Base-by-base conservation (phyloP, 306 rosid genomes). In the Cucumis cinereus region DNA sequence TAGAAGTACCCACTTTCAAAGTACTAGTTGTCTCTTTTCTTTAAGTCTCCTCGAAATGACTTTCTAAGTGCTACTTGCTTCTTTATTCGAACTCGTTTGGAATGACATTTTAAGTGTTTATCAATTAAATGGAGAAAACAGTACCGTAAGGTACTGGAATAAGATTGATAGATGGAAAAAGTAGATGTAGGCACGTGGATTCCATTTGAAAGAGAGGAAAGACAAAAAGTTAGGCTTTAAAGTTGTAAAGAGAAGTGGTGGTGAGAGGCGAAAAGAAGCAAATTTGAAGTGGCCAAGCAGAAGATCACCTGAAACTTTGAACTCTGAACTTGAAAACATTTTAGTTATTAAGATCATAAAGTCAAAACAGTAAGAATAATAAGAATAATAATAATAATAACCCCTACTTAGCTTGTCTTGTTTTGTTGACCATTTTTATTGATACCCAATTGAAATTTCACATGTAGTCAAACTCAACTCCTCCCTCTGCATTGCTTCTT, bases 121-220 rank as follows among this genome's bases (percentile, higher is more conserved):
- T 3, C 4, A 30, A 30, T 4, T 30, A 73, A 80, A 61, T 49
- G 77, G 64, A 63, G 70, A 77, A 40, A 40, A 73, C 54, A 77
- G 72, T 24, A 23, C 28, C 56, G 0, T 30, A 3, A 70, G 57
- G 49, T 80, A 52, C 58, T n/a, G n/a, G n/a, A 73, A 40, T 54
- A 24, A 26, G 66, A 55, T 47, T 78, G 38, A 11, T 22, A 72
- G 58, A 78, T 36, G 58, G 35, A 54, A 54, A 71, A 79, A 79
- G 73, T 73, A 59, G 88, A 89, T 83, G 90, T 88, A 88, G 30
- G 74, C 89, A 89, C 82, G 89, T 91, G 95, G 95, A 89, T 79
- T 78, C 88, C 95, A 91, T 49, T 81, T 88, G 78, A 68, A 11
- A 14, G 8, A 69, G 77, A 30, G 90, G 75, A 87, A 81, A 79